A percentile compares a stretch with the other conserved stretches of the same genome.
phyloP scores from a whole-genome alignment of 345 rosid genomes.

The Xanthoceras sorbifolium region DNA sequence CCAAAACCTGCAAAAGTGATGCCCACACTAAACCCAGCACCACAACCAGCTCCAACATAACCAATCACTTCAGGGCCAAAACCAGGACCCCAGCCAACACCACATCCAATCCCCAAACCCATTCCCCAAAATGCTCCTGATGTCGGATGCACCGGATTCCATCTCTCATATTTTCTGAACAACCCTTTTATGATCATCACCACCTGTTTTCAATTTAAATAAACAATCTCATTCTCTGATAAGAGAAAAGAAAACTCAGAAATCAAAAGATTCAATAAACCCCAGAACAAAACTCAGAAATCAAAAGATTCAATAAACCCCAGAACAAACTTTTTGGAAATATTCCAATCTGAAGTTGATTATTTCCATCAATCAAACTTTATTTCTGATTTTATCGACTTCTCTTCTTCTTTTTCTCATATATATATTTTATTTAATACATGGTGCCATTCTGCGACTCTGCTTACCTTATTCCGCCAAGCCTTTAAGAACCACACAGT shows the following conservation, averaged over 20 bases:
- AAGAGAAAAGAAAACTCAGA: too few species aligned
- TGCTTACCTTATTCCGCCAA: too few species aligned
- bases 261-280: too few species aligned
- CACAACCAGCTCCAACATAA: constrained; percentile 91
- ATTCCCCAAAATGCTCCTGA: constrained; percentile 93
- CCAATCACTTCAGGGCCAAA: constrained; percentile 94
- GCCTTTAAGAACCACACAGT: too few species aligned
- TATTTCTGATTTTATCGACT: too few species aligned
- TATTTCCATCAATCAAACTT: too few species aligned
- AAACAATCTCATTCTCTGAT: too few species aligned
- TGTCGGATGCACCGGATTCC: constrained; percentile 96
- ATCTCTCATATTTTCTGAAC: constrained; percentile 73
- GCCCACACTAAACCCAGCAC: constrained; percentile 88
- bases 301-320: too few species aligned
- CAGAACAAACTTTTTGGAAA: too few species aligned
- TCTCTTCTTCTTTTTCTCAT: neutral
- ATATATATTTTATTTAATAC: neutral
- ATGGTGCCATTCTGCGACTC: too few species aligned
- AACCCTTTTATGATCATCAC: constrained; percentile 78
- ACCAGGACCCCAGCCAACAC: constrained; percentile 98
- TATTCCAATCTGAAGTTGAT: too few species aligned
- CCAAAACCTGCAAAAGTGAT: constrained; percentile 82
- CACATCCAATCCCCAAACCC: constrained; percentile 93
- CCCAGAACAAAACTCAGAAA: too few species aligned
- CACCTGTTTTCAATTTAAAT: constrained; percentile 39